These are phyloP conservation scores for Saccharomycopsis sp. DNA, from an alignment of 805 yeast species.

Conservation along the genomic window DNA sequence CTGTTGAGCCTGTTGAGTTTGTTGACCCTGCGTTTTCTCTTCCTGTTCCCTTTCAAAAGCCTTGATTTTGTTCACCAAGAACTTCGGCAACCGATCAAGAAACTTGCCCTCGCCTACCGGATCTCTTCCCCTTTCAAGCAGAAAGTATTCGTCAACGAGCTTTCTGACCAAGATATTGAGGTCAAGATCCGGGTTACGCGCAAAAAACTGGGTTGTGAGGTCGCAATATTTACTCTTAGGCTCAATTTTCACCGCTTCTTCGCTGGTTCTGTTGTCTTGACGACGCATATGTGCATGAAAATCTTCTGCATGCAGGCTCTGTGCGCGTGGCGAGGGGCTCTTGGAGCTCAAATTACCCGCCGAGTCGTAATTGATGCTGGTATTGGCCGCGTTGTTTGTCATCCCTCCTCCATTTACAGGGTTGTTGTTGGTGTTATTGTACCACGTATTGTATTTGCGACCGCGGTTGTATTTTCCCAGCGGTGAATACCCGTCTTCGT, in stretches of 20 bases:
- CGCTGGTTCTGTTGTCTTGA: not conserved
- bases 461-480: slow-evolving; percentile 4
- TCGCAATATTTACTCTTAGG: not conserved
- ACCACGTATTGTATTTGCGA: slow-evolving; percentile 6
- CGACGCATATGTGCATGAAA: not conserved
- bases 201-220: not conserved
- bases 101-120: not conserved
- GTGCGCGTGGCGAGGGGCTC: not conserved
- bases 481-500: not conserved
- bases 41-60: not conserved
- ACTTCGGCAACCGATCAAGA: not conserved
- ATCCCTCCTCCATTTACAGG: not conserved
- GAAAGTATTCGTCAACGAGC: not conserved
- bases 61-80: not conserved
- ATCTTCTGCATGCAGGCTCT: slow-evolving; percentile 2
- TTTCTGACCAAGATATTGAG: not conserved
- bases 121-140: not conserved
- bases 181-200: not conserved
- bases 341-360: no score
- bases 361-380: not conserved
- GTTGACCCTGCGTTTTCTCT: not conserved
- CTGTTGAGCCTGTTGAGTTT: no score
- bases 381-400: not conserved
- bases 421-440: not conserved
- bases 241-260: not conserved